These are phyloP conservation scores for Beauveria medogensis DNA, from an alignment of 2,329 filamentous ascomycete genomes.

Conservation along the genomic window DNA sequence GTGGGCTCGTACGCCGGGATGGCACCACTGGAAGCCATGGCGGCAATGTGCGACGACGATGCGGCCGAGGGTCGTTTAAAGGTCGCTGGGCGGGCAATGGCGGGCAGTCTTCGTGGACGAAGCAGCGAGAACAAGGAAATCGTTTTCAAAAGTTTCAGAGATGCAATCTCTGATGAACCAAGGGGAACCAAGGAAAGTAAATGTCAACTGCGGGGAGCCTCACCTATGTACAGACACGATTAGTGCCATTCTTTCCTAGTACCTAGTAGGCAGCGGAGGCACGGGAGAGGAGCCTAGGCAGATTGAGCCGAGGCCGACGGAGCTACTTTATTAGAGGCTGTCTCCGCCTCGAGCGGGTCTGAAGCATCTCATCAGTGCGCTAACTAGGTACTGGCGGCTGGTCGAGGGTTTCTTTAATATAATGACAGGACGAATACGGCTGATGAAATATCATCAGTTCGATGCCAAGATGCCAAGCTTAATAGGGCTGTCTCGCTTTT, in stretches of 20 bases:
- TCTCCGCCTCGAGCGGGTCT: background rate
- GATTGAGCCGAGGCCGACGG: slow-evolving; percentile 9
- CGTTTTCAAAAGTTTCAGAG: background rate
- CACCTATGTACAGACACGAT: background rate
- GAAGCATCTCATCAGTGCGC: background rate
- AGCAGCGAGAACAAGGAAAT: background rate
- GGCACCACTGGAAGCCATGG: slow-evolving; percentile 32
- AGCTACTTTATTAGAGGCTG: background rate
- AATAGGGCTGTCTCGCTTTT: too few species aligned
- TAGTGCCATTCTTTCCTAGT: background rate
- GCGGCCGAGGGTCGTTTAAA: too few species aligned
- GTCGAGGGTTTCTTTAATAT: too few species aligned
- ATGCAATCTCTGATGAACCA: background rate
- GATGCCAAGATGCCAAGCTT: too few species aligned
- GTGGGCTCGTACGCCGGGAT: slow-evolving; percentile 50
- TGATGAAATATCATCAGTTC: too few species aligned
- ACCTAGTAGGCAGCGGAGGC: background rate
- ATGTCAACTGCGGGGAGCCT: background rate
- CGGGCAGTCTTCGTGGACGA: background rate
- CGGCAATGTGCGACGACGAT: slow-evolving; percentile 8
- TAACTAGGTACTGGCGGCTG: too few species aligned
- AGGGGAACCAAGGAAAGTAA: background rate
- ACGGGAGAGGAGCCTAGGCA: background rate
- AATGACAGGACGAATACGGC: too few species aligned
- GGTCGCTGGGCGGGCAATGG: background rate